Base-by-base conservation (phyloP, 2,329 filamentous ascomycete species). In the Dryadomyces sulphureus region DNA sequence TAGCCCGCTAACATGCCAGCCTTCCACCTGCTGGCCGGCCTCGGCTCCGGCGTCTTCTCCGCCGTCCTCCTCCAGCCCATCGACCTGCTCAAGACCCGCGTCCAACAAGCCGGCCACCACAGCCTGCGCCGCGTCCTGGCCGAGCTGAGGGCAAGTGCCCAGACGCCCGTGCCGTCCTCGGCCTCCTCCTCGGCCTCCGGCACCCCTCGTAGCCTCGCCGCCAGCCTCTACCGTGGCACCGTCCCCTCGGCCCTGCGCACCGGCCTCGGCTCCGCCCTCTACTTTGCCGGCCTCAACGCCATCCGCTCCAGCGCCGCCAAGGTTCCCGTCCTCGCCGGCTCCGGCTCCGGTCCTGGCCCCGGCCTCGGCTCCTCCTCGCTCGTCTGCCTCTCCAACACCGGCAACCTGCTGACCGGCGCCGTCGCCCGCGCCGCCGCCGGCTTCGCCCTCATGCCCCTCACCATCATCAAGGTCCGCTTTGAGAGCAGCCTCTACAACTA, bases 381-480 rank as follows among this genome's bases (percentile, higher is more conserved):
- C 11, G 87, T 89, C 0, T 84, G 84, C 54, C 73, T 96, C 40
- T 85, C 82, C 51, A 87, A 92, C 58, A 76, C 81, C 4, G 84
- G 82, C 43, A 98, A 98, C 57, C 71, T 98, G 19, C 66, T 84
- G 12, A 88, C 90, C 0, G 92, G 92, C 9, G 88, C 89, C 7
- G 70, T 79, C 17, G 89, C 92, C 21, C 75, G 92, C 45, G 88
- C 87, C 1, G 80, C 84, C 45, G 90, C 90, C 0, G 92, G 92
- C 34, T 84, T 95, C 57, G 66, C 93, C 40, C 78, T 96, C 65
- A 96, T 95, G 85, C 92, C 92, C 1, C 77, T 96, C 50, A 98
- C 92, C 1, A 82, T 98, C 39, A 81, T 98, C 57, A 98, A 98
- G 60, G 92, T 96, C 38, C 84, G 92, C 39, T 96, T 94, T 59